Base-by-base conservation (phyloP, 176 grass and related monocot genomes). In the Triticum dicoccoides region DNA sequence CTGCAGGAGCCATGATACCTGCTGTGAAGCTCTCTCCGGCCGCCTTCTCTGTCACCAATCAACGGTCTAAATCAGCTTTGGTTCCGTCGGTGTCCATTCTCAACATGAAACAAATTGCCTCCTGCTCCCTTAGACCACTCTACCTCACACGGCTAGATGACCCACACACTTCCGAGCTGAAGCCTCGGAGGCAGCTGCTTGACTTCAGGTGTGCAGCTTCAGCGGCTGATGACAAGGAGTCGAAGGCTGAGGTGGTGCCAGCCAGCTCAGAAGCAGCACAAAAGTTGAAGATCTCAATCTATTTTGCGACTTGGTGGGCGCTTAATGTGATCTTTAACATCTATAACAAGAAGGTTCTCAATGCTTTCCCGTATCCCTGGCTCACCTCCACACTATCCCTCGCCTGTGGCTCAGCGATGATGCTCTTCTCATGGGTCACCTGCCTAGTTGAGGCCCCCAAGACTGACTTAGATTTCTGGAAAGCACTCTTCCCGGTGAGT, bases 261-360 rank as follows among this genome's bases (percentile, higher is more conserved):
- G 30, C 21, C 12, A 65, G 29, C 44, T 91, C 92, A 0, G 84
- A 90, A 72, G 80, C 81, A 21, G 87, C 89, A 5, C 89, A 85
- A 52, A 98, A 67, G 87, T 41, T 98, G 27, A 95, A 98, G 80
- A 95, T 98, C 13, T 94, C 93, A 11, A 90, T 92, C 68, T 98
- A 98, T 80, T 98, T 98, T 4, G 93, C 91, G 0, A 93, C 91
- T n/a, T 98, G 95, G 95, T 98, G 95, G 95, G 93, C 93, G 11
- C 87, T 98, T 34, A 98, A 95, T 78, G 95, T 98, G n/a, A 94
- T 98, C 44, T 98, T 95, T 80, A 98, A 98, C 86, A 98, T 98
- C 38, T 98, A 98, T 23, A 95, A 95, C 84, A 98, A 98, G 91
- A 98, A 95, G 93, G 93, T 98, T 47, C 76, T 98, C 73, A 98